Conservation (phyloP, 2,329 filamentous ascomycete species). For the Sporothrix globosa region DNA sequence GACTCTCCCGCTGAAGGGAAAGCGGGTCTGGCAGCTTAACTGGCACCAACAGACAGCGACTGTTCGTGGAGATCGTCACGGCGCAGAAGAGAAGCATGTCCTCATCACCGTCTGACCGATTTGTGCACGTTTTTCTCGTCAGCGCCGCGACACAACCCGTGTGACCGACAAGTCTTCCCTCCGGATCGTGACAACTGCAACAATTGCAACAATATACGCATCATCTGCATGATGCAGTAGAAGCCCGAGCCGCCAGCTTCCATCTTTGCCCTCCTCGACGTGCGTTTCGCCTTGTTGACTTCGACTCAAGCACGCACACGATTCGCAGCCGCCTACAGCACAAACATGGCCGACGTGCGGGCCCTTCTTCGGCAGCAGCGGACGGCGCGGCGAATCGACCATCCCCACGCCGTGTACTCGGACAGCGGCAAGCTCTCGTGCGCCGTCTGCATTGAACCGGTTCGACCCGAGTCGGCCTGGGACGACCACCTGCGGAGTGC, state of each 20-base stretch:
- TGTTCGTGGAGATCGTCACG: constrained; percentile 19
- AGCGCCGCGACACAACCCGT: neutral
- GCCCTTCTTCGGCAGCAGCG: constrained; percentile 78
- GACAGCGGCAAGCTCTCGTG: constrained; percentile 69
- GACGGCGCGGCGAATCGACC: constrained; percentile 70
- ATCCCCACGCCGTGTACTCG: constrained; percentile 70
- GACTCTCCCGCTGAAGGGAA: neutral
- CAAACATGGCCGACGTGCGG: constrained; percentile 71
- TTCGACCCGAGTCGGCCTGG: constrained; percentile 71
- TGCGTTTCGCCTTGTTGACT: neutral
- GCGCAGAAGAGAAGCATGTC: neutral
- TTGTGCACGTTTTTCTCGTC: neutral
- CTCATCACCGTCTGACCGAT: constrained; percentile 3
- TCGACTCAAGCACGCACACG: neutral
- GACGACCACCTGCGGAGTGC: constrained; percentile 60
- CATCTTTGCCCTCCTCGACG: neutral
- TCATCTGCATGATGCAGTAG: neutral
- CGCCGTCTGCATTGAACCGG: constrained; percentile 63
- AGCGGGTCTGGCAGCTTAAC: neutral
- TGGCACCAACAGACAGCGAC: neutral
- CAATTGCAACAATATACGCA: neutral
- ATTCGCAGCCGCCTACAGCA: neutral
- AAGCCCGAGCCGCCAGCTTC: neutral
- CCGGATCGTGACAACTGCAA: neutral
- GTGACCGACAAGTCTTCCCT: neutral